Evolutionary conservation across 352 stramenopile genomes (phyloP), one percentile per base, ranked within the genome.

Genomic region (Phytopythium chamaehyphon): DNA sequence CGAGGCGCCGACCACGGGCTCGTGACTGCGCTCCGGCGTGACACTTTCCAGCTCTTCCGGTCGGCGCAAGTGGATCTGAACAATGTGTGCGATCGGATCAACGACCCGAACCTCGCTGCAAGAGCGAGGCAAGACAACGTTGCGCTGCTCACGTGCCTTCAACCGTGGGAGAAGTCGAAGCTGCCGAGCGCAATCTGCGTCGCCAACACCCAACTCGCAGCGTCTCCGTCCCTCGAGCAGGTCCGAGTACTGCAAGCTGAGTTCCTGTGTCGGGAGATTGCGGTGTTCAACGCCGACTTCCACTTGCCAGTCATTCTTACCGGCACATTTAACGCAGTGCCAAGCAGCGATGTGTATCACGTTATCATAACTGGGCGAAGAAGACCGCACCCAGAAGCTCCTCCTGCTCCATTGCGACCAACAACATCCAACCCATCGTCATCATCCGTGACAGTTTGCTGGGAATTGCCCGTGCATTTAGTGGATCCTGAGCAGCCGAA

Each of bases 291-390:
- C 47, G 69, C 66, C 1, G 72, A 90, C 40, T 88, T 95, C 23
- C 76, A 93, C n/a, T 54, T 94, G 12, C 88, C 88, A 0, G 65
- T 93, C n/a, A 26, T 96, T 9, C 23, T 96, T 11, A 71, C 77
- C 16, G 86, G 86, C 14, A 88, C 85, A 1, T 91, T 96, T 47
- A 95, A 96, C 42, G 80, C 76, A 15, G 54, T 71, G 0, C 88
- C 87, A 1, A 83, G 79, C 45, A 88, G 71, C 35, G 76, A 90
- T 18, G 66, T 89, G n/a, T 96, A 96, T 59, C 77, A 90, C 47
- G 64, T 89, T 1, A 66, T 96, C 16, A 64, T 68, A 1, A 88
- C 67, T 4, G 87, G 86, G 3, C 53, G 78, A 12, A 60, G 73
- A 3, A 69, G 81, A n/a, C 66, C 68, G 18, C 55, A 64, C 35